Evolutionary conservation across 495 filamentous ascomycete species (phyloP).

Genomic region (Talaromyces wortmannii): DNA sequence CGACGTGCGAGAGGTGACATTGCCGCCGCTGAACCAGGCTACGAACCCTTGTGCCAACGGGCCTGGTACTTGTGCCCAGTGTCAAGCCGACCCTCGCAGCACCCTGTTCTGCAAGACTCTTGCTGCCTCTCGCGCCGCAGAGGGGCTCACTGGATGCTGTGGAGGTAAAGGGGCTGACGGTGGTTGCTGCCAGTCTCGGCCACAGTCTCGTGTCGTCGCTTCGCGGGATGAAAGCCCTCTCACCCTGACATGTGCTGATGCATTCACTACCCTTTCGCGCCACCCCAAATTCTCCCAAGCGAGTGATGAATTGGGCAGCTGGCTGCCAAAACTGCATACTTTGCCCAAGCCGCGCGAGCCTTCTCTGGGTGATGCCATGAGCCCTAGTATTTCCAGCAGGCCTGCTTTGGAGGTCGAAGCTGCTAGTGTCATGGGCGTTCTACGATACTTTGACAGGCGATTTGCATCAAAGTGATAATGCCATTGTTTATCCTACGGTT

Average conservation of each 20-base stretch:
- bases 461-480: constrained; percentile 46
- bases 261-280: constrained; percentile 73
- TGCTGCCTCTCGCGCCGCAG: constrained; percentile 54
- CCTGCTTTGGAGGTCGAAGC: constrained; percentile 76
- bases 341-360: constrained; percentile 36
- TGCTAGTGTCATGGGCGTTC: constrained; percentile 77
- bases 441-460: constrained; percentile 75
- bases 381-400: constrained; percentile 20
- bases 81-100: constrained; percentile 67
- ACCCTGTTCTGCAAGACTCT: constrained; percentile 83
- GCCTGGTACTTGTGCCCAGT: constrained; percentile 77
- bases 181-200: constrained; percentile 43
- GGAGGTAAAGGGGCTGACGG: constrained; percentile 37
- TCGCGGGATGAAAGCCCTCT: constrained; percentile 17
- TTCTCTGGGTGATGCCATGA: constrained; percentile 16
- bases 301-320: constrained; percentile 64
- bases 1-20: constrained; percentile 44
- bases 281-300: constrained; percentile 76
- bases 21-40: constrained; percentile 34
- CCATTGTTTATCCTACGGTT: not conserved
- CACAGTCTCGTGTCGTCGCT: constrained; percentile 3
- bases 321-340: constrained; percentile 68
- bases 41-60: constrained; percentile 57
- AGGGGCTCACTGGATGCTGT: constrained; percentile 40
- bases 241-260: constrained; percentile 63